These are phyloP conservation scores for Tuber brumale DNA, from an alignment of 495 filamentous ascomycete species.

Conservation along the genomic window DNA sequence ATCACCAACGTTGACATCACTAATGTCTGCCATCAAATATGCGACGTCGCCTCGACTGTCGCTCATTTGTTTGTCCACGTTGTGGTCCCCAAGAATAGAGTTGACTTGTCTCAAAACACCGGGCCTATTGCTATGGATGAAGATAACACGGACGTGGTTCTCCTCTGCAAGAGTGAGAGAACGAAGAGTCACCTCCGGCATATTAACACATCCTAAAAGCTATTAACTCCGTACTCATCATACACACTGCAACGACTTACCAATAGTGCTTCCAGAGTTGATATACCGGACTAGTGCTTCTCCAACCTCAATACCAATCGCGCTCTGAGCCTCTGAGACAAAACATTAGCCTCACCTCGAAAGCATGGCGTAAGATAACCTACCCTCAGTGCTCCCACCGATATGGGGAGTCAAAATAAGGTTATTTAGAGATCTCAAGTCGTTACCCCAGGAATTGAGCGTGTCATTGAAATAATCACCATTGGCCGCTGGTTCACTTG, in stretches of 20 bases:
- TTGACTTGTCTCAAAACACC: constrained; percentile 92
- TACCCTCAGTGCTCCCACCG: constrained; percentile 89
- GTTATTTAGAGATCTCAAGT: constrained; percentile 77
- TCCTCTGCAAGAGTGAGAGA: constrained; percentile 79
- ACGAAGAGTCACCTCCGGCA: constrained; percentile 86
- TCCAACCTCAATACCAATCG: constrained; percentile 87
- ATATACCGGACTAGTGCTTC: constrained; percentile 83
- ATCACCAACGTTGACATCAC: constrained; percentile 66
- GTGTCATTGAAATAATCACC: constrained; percentile 82
- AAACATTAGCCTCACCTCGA: background rate
- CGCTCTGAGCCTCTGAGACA: constrained; percentile 66
- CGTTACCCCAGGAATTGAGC: constrained; percentile 74
- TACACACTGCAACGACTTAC: background rate
- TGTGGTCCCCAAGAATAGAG: constrained; percentile 84
- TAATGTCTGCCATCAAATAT: constrained; percentile 96
- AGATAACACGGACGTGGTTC: constrained; percentile 81
- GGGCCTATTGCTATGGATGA: constrained; percentile 89
- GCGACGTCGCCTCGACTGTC: constrained; percentile 90
- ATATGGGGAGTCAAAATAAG: constrained; percentile 93
- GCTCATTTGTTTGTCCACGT: constrained; percentile 96
- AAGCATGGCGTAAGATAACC: background rate
- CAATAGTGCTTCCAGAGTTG: constrained; percentile 82
- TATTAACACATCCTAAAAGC: constrained; percentile 56
- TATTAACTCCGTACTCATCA: background rate
- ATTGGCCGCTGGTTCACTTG: constrained; percentile 84